phyloP scores from a whole-genome alignment of 73 alveolate genomes.

The Paramecium sonneborni region DNA sequence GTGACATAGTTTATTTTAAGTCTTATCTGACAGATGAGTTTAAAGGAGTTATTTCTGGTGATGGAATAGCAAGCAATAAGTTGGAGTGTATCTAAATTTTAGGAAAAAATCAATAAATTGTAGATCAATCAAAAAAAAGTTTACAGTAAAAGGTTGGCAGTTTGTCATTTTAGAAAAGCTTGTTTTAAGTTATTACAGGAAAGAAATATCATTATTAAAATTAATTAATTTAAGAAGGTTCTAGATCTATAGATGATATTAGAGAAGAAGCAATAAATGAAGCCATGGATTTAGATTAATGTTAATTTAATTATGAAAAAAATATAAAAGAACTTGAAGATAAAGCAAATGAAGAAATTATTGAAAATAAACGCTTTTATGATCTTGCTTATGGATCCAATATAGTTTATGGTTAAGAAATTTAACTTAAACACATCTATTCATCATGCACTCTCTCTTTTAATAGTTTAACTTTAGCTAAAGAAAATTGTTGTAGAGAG shows the following conservation, averaged over 20 bases:
- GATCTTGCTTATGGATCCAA: conserved; percentile 2
- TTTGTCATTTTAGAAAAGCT: conserved; percentile 14
- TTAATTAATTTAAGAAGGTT: background rate
- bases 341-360: conserved; percentile 9
- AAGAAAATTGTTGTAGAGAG: conserved; percentile 53
- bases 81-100: conserved; percentile 16
- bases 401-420: conserved; percentile 40
- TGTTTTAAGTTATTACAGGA: background rate
- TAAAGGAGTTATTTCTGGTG: conserved; percentile 59
- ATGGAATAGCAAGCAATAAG: conserved; percentile 57
- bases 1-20: conserved; percentile 20
- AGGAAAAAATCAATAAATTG: background rate
- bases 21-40: background rate
- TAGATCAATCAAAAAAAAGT: background rate
- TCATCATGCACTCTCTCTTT: background rate
- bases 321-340: background rate
- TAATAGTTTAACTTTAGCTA: background rate
- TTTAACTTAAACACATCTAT: background rate
- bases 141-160: conserved; percentile 14
- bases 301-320: background rate
- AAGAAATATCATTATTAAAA: background rate
- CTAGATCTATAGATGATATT: background rate
- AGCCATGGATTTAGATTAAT: background rate
- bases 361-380: background rate
- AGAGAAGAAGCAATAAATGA: background rate